phyloP scores from a whole-genome alignment of 768 basidiomycete genomes.

The Artomyces pyxidatus region DNA sequence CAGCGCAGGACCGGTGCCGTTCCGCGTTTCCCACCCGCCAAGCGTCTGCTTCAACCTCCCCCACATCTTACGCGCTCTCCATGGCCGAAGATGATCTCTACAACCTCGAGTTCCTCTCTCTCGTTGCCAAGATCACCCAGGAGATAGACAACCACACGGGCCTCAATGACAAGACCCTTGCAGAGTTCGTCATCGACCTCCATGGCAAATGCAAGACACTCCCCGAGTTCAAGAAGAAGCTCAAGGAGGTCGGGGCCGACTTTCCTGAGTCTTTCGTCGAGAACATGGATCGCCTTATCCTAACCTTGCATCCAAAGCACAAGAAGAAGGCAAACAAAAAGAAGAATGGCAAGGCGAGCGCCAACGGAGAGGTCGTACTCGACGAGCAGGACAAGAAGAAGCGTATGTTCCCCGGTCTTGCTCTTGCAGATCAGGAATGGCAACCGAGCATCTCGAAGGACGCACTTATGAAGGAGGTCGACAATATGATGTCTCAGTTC shows the following conservation, averaged over 20 bases:
- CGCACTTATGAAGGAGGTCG: conserved; percentile 79
- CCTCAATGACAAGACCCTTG: conserved; percentile 84
- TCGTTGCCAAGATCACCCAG: conserved; percentile 87
- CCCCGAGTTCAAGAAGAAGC: conserved; percentile 71
- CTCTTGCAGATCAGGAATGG: conserved; percentile 69
- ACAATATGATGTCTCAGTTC: conserved; percentile 77
- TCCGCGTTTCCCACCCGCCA: no score
- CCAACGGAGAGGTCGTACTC: conserved; percentile 27
- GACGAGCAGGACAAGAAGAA: conserved; percentile 70
- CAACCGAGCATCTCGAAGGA: conserved; percentile 60
- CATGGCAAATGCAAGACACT: conserved; percentile 80
- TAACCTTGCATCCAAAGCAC: conserved; percentile 93
- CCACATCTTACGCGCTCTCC: conserved; percentile 3
- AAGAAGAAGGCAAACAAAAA: conserved; percentile 49
- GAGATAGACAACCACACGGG: conserved; percentile 86
- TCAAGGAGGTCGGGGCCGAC: conserved; percentile 68
- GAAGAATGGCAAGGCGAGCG: conserved; percentile 27
- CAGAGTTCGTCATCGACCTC: conserved; percentile 89
- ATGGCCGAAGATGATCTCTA: conserved; percentile 78
- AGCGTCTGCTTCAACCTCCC: no score
- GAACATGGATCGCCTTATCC: conserved; percentile 89
- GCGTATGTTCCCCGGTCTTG: conserved; percentile 86
- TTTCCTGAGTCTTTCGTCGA: conserved; percentile 89
- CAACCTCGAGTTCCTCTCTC: conserved; percentile 86
- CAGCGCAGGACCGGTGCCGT: no score